Base-by-base conservation (phyloP, 257 asterid genomes). In the Salvia rosmarinus region DNA sequence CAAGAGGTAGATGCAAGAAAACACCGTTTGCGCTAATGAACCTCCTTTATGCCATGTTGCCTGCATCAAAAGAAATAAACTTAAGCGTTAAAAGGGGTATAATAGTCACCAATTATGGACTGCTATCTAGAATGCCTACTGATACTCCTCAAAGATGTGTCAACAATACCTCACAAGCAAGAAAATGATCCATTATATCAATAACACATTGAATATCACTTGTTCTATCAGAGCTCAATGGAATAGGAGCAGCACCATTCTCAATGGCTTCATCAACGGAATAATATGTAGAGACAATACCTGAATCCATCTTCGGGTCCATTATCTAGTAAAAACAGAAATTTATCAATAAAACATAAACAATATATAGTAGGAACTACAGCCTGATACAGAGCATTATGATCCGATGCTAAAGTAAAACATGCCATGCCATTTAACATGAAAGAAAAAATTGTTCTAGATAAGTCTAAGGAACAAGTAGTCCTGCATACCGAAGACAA, bases 251-350 rank as follows among this genome's bases (percentile, higher is more conserved):
- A 75, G 95, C 99, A 75, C 95, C 97, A 76, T 82, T 83, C 71
- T 95, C 98, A 68, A 95, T 91, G 82, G 99, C 98, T 85, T 95
- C 99, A 55, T 91, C 98, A 76, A 95, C 87, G 39, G 99, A 95
- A 78, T 78, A 91, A 79, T 87, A 95, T 60, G 97, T 86, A 49
- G 95, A 85, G 61, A 95, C 96, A 79, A 95, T 95, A 66, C 99
- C 99, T 56, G 99, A 95, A 82, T 95, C 99, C 99, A 95, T 95
- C 96, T 95, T 91, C 63, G 98, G 97, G 80, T 95, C 99, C 99
- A 95, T 95, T 79, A 95, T 91, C 99, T 95, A 72, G 63, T 70
- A 40, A 75, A 78, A 68, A 82, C 59, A 71, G 46, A 62, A 78
- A n/a, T 34, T 56, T 63, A 70, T 72, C 56, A 86, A 75, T 55